Conservation (phyloP, 1,139 yeast genomes). For the Saccharomyces pastorianus region DNA sequence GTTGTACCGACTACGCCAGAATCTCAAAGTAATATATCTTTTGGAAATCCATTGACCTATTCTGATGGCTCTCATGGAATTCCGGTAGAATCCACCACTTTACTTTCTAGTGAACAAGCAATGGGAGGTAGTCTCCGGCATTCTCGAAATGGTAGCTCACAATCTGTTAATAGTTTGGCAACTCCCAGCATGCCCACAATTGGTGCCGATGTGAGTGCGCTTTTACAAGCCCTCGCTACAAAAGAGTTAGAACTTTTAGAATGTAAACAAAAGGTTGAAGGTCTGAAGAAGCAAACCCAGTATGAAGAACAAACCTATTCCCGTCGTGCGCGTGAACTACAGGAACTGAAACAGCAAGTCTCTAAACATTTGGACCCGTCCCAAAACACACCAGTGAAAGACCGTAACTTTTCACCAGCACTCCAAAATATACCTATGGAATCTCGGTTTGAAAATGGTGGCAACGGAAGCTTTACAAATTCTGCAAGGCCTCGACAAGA, state of each 20-base stretch:
- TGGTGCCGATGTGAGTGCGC: slow-evolving; percentile 12
- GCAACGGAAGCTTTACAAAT: not conserved
- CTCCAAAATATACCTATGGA: not conserved
- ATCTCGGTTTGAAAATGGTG: not conserved
- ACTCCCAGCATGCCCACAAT: not conserved
- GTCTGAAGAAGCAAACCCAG: slow-evolving; percentile 21
- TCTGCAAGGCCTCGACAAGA: not conserved
- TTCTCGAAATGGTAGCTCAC: slow-evolving; percentile 9
- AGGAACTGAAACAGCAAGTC: slow-evolving; percentile 24
- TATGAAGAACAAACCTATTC: slow-evolving; percentile 22
- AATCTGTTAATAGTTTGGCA: not conserved
- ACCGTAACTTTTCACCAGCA: not conserved
- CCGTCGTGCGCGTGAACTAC: slow-evolving; percentile 21
- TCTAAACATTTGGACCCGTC: slow-evolving; percentile 9
- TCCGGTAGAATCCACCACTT: not conserved
- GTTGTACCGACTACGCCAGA: slow-evolving; percentile 22
- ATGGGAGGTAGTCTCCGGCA: not conserved
- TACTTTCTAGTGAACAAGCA: not conserved
- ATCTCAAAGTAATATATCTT: not conserved
- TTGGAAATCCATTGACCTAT: not conserved
- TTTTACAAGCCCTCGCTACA: slow-evolving; percentile 25
- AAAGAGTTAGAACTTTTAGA: slow-evolving; percentile 30
- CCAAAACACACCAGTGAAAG: not conserved
- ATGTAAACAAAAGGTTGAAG: slow-evolving; percentile 29
- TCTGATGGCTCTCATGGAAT: not conserved